Conservation (phyloP, 2,329 filamentous ascomycete genomes). For the Colletotrichum sublineola region DNA sequence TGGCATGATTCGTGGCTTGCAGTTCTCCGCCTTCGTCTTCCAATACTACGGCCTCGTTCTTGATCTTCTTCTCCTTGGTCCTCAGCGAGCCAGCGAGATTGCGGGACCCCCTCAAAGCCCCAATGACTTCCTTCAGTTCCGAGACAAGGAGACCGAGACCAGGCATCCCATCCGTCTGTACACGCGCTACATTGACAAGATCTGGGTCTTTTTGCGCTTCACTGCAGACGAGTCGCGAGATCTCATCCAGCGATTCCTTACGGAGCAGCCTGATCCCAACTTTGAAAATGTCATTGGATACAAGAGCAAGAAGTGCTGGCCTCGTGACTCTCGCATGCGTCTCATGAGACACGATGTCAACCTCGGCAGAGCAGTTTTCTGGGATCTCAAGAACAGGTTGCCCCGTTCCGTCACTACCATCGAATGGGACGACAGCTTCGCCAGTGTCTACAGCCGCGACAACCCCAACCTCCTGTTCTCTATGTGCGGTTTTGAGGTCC, state of each 20-base stretch:
- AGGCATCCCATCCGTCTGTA: slow-evolving; percentile 98
- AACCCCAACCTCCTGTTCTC: slow-evolving; percentile 98
- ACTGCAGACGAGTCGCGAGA: slow-evolving; percentile 94
- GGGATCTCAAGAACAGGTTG: slow-evolving; percentile 97
- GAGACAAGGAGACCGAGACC: slow-evolving; percentile 90
- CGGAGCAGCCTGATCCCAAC: slow-evolving; percentile 97
- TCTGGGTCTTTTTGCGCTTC: slow-evolving; percentile 98
- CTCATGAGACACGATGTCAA: slow-evolving; percentile 99
- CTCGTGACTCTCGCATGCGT: slow-evolving; percentile 95
- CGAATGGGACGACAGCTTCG: slow-evolving; percentile 99
- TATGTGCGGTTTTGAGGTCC: slow-evolving; percentile 98
- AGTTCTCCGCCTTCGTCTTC: slow-evolving; percentile 99
- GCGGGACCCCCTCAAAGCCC: slow-evolving; percentile 93
- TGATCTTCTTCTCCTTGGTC: slow-evolving; percentile 89
- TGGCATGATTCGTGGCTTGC: slow-evolving; percentile 96
- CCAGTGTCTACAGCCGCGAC: slow-evolving; percentile 97
- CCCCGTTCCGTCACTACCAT: slow-evolving; percentile 96
- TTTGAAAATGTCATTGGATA: slow-evolving; percentile 99
- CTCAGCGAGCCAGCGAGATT: slow-evolving; percentile 97
- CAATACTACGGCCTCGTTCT: slow-evolving; percentile 98
- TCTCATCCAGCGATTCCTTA: slow-evolving; percentile 96
- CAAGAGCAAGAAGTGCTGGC: slow-evolving; percentile 99
- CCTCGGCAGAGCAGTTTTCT: slow-evolving; percentile 96
- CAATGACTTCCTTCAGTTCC: slow-evolving; percentile 98
- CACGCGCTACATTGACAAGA: slow-evolving; percentile 96